Evolutionary conservation across 2,329 filamentous ascomycete species (phyloP), one percentile per base, ranked within the genome.

Genomic region (Rosellinia necatrix): DNA sequence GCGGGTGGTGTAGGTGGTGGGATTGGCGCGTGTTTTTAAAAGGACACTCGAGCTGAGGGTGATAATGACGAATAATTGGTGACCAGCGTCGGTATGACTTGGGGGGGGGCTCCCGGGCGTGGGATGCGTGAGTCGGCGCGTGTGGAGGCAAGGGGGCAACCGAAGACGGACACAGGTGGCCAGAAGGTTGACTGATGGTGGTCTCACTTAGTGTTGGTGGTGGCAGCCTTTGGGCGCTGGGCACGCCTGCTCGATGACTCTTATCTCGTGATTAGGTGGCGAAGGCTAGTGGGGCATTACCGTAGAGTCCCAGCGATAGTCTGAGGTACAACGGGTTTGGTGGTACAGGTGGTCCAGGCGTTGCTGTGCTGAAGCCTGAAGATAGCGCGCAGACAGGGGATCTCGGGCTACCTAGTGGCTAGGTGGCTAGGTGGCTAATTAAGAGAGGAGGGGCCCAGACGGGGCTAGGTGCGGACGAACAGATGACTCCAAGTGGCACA

Each of bases 211-310:
- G 59, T 59, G 61, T 56, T 61, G 54, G 59, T 62, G 56, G 62
- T 58, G 56, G 62, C 57, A 58, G 64, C 53, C 61, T 61, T 58
- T 56, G 53, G 56, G 49, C 51, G 48, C 56, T 61, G 56, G 66
- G 64, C 62, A 64, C 50, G 51, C 59, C 61, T 59, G 64, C 63
- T 61, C 58, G 68, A 72, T 72, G 69, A 71, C 69, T 71, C 70
- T 70, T 70, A 60, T 63, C 61, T 60, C 49, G 56, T 64, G 58
- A 62, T 60, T 66, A 67, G 66, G 70, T 72, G 70, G 70, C 70
- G 68, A 71, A 69, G 70, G 62, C 64, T 50, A 55, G 61, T 67
- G 64, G 65, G 65, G 63, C 59, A 66, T 64, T 62, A 65, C 62
- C 63, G 66, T 49, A 44, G 46, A 40, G 38, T 35, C 53, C 53